A percentile compares a stretch with the other conserved stretches of the same genome.
Conservation (phyloP, 306 rosid species). For the Ormosia emarginata region DNA sequence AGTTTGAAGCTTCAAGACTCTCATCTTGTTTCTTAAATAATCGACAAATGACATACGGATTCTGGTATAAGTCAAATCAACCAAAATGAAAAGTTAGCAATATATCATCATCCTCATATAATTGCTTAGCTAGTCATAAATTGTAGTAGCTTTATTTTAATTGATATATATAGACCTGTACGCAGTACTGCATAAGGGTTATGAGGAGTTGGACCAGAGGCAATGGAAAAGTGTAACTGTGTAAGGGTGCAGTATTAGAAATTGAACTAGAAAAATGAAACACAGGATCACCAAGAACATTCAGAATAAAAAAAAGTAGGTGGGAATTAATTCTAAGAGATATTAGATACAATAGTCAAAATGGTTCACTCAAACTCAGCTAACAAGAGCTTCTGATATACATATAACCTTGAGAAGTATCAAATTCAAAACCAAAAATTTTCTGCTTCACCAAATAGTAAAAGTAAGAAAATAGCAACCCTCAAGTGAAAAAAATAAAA, state of each 20-base stretch:
- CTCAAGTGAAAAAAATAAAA: background rate
- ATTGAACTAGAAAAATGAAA: background rate
- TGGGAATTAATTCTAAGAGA: background rate
- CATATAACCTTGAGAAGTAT: background rate
- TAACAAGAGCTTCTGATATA: background rate
- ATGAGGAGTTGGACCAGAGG: background rate
- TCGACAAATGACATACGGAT: conserved; percentile 78
- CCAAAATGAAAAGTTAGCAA: conserved; percentile 22
- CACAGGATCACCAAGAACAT: background rate
- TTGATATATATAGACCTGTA: background rate
- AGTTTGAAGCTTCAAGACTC: conserved; percentile 50
- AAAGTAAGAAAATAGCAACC: background rate
- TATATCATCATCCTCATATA: background rate
- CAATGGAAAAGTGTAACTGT: background rate
- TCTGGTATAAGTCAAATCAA: conserved; percentile 49
- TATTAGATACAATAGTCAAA: background rate
- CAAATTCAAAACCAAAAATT: background rate
- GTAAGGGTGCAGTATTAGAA: background rate
- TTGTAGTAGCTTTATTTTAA: background rate
- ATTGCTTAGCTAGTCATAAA: background rate
- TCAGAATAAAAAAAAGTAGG: background rate
- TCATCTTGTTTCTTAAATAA: conserved; percentile 82
- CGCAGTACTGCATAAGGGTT: background rate
- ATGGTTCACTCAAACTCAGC: conserved; percentile 1
- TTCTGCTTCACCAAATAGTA: background rate